Evolutionary conservation across 768 basidiomycete genomes (phyloP).

Genomic region (Psilocybe subaeruginosa): DNA sequence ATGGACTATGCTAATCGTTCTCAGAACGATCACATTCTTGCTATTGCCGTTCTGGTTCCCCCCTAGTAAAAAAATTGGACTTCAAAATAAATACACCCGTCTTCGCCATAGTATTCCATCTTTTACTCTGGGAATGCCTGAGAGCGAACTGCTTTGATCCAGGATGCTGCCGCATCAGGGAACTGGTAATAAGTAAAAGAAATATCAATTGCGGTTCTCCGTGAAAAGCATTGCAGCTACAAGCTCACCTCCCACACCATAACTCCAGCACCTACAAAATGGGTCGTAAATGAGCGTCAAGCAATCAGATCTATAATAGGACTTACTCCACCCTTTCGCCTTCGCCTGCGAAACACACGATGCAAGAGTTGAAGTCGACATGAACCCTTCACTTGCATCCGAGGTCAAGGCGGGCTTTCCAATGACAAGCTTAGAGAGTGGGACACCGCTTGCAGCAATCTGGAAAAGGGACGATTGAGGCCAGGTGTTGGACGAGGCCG

Average conservation of each 20-base stretch:
- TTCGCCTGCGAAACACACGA: slow-evolving; percentile 64
- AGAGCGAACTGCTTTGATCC: slow-evolving; percentile 42
- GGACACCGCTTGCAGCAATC: slow-evolving; percentile 59
- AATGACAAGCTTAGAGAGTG: slow-evolving; percentile 69
- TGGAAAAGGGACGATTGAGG: slow-evolving; percentile 64
- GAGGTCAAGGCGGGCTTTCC: slow-evolving; percentile 64
- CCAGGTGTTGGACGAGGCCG: slow-evolving; percentile 60
- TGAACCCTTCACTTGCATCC: slow-evolving; percentile 65
- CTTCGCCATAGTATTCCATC: neutral
- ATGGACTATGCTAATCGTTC: no score
- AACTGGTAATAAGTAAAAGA: slow-evolving; percentile 25
- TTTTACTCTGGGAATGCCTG: slow-evolving; percentile 36
- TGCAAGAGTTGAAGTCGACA: slow-evolving; percentile 57
- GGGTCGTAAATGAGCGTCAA: neutral
- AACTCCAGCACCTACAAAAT: slow-evolving; percentile 33
- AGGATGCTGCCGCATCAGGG: slow-evolving; percentile 41
- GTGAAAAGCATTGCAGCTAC: no score
- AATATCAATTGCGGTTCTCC: no score
- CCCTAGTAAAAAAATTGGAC: neutral
- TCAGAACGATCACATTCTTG: no score
- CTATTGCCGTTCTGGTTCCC: no score
- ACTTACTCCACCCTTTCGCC: slow-evolving; percentile 67
- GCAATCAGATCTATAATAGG: neutral
- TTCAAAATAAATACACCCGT: neutral
- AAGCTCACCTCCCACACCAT: slow-evolving; percentile 42